Evolutionary conservation across 225 moss, liverwort and hornwort genomes (phyloP).

Genomic region (Straminergon stramineum): DNA sequence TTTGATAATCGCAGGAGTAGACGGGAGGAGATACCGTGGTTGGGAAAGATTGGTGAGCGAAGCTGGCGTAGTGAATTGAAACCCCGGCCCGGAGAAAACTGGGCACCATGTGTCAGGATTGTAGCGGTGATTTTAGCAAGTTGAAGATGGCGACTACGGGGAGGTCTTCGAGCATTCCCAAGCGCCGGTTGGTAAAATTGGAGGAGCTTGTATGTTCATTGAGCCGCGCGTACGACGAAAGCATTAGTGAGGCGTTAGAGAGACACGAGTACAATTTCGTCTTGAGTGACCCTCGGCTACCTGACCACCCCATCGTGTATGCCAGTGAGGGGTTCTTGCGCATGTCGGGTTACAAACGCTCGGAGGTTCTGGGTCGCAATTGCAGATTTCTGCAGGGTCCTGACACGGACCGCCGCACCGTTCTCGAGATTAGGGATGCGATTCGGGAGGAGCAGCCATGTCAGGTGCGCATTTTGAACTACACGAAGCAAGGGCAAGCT

Average conservation of each 20-base stretch:
- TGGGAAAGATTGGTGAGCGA: neutral
- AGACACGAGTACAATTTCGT: conserved; percentile 65
- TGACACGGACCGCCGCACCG: conserved; percentile 50
- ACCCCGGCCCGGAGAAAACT: neutral
- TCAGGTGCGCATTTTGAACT: conserved; percentile 69
- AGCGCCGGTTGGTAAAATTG: neutral
- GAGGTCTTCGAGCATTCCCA: conserved; percentile 8
- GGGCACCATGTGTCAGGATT: conserved; percentile 3
- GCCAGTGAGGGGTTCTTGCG: conserved; percentile 63
- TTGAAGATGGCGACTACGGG: neutral
- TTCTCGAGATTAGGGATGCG: conserved; percentile 71
- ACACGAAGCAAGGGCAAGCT: conserved; percentile 55
- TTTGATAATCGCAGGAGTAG: neutral
- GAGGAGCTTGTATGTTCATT: conserved; percentile 43
- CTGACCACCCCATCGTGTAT: conserved; percentile 67
- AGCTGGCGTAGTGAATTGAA: neutral
- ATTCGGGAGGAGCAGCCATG: conserved; percentile 59
- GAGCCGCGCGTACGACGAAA: conserved; percentile 40
- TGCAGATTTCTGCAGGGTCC: conserved; percentile 81
- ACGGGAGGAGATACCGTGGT: neutral
- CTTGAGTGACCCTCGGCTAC: conserved; percentile 60
- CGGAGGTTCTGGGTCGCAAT: conserved; percentile 66
- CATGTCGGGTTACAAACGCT: conserved; percentile 48
- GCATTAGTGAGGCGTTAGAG: conserved; percentile 32
- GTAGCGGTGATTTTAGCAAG: neutral